phyloP scores from a whole-genome alignment of 2,329 filamentous ascomycete genomes.

The Talaromyces sp. region DNA sequence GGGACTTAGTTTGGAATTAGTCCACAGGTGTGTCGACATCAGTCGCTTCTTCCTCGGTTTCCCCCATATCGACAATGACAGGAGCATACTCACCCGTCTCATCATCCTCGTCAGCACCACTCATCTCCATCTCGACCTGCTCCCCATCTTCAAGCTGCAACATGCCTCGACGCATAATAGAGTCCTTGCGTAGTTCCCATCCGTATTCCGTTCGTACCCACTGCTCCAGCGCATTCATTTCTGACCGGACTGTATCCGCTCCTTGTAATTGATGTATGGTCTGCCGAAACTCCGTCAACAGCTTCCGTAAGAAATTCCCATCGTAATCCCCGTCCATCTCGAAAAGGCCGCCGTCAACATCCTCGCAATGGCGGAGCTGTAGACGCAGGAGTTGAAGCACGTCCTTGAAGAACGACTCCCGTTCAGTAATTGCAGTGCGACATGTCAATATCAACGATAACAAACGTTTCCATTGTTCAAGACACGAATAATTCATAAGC shows the following conservation, averaged over 20 bases:
- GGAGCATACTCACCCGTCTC: constrained; percentile 64
- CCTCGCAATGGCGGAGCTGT: constrained; percentile 55
- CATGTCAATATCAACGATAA: constrained; percentile 57
- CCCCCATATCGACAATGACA: constrained; percentile 52
- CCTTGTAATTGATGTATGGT: constrained; percentile 40
- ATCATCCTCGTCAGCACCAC: constrained; percentile 56
- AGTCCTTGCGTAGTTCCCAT: constrained; percentile 55
- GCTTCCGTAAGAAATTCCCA: constrained; percentile 49
- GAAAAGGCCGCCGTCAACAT: constrained; percentile 60
- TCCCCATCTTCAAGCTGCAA: constrained; percentile 62
- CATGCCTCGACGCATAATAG: constrained; percentile 55
- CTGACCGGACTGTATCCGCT: constrained; percentile 22
- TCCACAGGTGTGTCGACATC: constrained; percentile 16
- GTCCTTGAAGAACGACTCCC: constrained; percentile 51
- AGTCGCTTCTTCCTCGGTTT: constrained; percentile 14
- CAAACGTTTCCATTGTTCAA: constrained; percentile 64
- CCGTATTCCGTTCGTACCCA: constrained; percentile 54
- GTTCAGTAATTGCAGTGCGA: constrained; percentile 47
- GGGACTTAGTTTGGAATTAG: not conserved
- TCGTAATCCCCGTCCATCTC: constrained; percentile 54
- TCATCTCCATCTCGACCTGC: constrained; percentile 57
- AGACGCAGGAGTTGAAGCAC: constrained; percentile 48
- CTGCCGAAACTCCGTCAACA: constrained; percentile 53
- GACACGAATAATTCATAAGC: constrained; percentile 62
- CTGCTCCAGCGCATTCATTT: constrained; percentile 54